Conservation (phyloP, 345 rosid species). For the Lepidium didymum region DNA sequence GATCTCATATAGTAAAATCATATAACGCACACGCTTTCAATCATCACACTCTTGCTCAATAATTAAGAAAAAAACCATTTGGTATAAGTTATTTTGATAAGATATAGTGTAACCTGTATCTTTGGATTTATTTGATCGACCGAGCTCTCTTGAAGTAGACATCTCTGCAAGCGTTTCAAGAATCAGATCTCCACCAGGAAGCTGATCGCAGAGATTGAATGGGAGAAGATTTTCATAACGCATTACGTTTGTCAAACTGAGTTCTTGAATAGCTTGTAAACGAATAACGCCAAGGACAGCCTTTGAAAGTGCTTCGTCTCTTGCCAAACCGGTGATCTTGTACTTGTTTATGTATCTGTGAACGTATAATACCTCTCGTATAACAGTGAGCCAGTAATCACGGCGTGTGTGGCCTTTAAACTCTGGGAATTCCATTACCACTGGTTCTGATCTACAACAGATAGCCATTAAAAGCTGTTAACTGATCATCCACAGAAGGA, state of each 20-base stretch:
- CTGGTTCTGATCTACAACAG: slow-evolving; percentile 81
- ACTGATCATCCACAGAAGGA: slow-evolving; percentile 12
- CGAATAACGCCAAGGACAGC: slow-evolving; percentile 84
- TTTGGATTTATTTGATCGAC: slow-evolving; percentile 33
- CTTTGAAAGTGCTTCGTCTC: slow-evolving; percentile 73
- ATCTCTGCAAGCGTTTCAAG: slow-evolving; percentile 81
- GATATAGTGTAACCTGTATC: slow-evolving; percentile 34
- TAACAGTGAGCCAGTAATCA: slow-evolving; percentile 84
- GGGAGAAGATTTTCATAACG: slow-evolving; percentile 56
- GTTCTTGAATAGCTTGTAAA: slow-evolving; percentile 77
- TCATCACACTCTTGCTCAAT: slow-evolving; percentile 4
- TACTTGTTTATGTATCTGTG: slow-evolving; percentile 69
- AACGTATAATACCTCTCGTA: slow-evolving; percentile 64
- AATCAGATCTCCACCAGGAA: slow-evolving; percentile 93
- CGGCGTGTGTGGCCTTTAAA: slow-evolving; percentile 93
- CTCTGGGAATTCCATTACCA: slow-evolving; percentile 83
- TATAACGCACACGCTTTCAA: background rate
- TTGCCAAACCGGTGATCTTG: slow-evolving; percentile 51
- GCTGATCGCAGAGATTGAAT: slow-evolving; percentile 87
- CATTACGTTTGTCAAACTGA: slow-evolving; percentile 33
- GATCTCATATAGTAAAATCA: background rate
- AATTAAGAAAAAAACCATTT: background rate
- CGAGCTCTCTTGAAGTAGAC: slow-evolving; percentile 47
- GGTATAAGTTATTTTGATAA: background rate
- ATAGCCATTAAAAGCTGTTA: slow-evolving; percentile 17